Evolutionary conservation across 176 grass and related monocot genomes (phyloP).

Genomic region (Chloris gayana): DNA sequence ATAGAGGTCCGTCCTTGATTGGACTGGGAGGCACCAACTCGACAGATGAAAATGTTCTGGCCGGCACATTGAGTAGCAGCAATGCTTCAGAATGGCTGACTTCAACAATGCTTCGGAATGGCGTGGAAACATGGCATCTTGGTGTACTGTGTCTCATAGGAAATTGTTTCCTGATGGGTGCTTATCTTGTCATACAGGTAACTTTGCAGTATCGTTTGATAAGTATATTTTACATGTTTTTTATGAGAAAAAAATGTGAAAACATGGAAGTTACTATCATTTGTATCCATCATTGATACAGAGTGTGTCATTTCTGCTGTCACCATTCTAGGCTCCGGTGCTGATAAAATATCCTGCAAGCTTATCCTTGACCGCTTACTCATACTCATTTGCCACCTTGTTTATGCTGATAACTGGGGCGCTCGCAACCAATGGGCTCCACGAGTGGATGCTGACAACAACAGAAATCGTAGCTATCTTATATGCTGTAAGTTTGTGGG

Average conservation of each 20-base stretch:
- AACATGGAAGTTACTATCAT: neutral
- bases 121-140: conserved; percentile 62
- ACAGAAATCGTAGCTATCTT: conserved; percentile 72
- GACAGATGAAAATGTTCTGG: neutral
- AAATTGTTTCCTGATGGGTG: conserved; percentile 86
- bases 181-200: conserved; percentile 95
- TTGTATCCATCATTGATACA: neutral
- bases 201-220: neutral
- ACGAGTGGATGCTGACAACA: conserved; percentile 78
- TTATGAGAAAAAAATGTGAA: neutral
- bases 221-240: neutral
- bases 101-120: conserved; percentile 22
- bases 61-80: conserved; percentile 37
- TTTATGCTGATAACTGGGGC: conserved; percentile 82
- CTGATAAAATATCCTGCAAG: conserved; percentile 79
- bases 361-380: conserved; percentile 92
- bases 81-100: conserved; percentile 41
- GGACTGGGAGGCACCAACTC: conserved; percentile 40
- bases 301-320: conserved; percentile 9
- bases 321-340: conserved; percentile 70
- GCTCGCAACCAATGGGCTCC: conserved; percentile 61
- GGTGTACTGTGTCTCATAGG: conserved; percentile 83
- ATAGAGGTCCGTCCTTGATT: conserved; percentile 72
- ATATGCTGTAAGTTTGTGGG: conserved; percentile 76
- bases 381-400: conserved; percentile 76